Percentiles rank a stretch among this genome's conserved stretches.
Conservation (phyloP, 306 rosid species). For the Rosa persica region DNA sequence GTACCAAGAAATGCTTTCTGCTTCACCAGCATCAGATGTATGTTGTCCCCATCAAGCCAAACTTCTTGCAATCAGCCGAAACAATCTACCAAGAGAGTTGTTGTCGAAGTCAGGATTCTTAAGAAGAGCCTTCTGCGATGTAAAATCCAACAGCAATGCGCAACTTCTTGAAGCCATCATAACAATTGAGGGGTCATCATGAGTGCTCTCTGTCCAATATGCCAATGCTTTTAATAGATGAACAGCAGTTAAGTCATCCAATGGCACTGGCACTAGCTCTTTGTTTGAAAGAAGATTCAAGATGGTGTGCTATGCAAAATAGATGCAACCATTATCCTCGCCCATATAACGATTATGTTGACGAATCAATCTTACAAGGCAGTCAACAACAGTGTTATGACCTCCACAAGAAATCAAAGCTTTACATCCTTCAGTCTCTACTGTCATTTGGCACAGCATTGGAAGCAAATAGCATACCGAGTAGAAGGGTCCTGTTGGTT, state of each 20-base stretch:
- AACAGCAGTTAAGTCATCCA: slow-evolving; percentile 49
- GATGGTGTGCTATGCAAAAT: slow-evolving; percentile 82
- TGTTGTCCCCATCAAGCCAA: background rate
- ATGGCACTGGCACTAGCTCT: no score
- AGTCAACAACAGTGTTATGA: slow-evolving; percentile 58
- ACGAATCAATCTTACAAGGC: slow-evolving; percentile 63
- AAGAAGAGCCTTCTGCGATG: background rate
- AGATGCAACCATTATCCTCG: slow-evolving; percentile 56
- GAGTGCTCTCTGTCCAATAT: slow-evolving; percentile 50
- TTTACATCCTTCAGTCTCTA: slow-evolving; percentile 72
- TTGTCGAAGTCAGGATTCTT: background rate
- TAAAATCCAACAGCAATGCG: background rate
- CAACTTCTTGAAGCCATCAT: background rate
- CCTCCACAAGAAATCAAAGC: slow-evolving; percentile 68
- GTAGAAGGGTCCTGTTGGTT: slow-evolving; percentile 85
- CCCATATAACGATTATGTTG: slow-evolving; percentile 27
- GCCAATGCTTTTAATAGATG: slow-evolving; percentile 67
- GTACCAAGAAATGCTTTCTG: background rate
- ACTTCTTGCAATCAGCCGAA: background rate
- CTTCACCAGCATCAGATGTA: background rate
- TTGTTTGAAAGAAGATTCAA: slow-evolving; percentile 75
- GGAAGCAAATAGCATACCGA: slow-evolving; percentile 84
- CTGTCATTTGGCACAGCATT: slow-evolving; percentile 73
- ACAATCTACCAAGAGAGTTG: background rate
- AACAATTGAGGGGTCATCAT: background rate